phyloP scores from a whole-genome alignment of 129 eudicot species.

The Pittosporum tobira region DNA sequence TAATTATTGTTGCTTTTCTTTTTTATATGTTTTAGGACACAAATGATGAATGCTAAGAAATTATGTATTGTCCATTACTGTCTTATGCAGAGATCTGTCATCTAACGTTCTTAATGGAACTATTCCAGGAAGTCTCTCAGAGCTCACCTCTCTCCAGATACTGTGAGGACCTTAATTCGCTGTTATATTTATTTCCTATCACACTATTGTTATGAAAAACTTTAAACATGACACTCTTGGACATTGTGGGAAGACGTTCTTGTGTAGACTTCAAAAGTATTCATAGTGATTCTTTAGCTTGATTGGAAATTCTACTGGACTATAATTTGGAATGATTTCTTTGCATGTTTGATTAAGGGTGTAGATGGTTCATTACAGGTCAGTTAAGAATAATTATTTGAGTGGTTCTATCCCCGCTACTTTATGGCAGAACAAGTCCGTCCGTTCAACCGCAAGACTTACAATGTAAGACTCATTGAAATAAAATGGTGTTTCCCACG shows the following conservation, averaged over 20 bases:
- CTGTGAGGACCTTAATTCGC: conserved; percentile 40
- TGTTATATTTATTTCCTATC: not conserved
- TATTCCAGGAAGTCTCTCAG: conserved; percentile 55
- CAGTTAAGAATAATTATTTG: conserved; percentile 47
- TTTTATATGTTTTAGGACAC: too few relatives aligned
- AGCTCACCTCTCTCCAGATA: conserved; percentile 59
- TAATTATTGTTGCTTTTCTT: too few relatives aligned
- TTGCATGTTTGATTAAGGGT: not conserved
- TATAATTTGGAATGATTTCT: not conserved
- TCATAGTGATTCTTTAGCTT: not conserved
- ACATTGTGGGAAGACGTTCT: not conserved
- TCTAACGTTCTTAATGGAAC: conserved; percentile 54
- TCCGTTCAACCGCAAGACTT: conserved; percentile 46
- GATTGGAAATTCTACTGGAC: conserved; percentile 1
- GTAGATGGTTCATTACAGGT: conserved; percentile 30
- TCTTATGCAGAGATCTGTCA: conserved; percentile 55
- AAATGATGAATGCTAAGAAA: not conserved
- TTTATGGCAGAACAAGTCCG: conserved; percentile 54
- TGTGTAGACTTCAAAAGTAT: not conserved
- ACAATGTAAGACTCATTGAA: conserved; percentile 43
- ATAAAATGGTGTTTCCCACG: not conserved
- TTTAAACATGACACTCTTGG: not conserved
- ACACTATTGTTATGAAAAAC: not conserved
- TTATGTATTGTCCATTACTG: conserved; percentile 2
- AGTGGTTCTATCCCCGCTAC: conserved; percentile 53